These are phyloP conservation scores for Solanum hybrid DNA, from an alignment of 305 asterid genomes.

Conservation along the genomic window DNA sequence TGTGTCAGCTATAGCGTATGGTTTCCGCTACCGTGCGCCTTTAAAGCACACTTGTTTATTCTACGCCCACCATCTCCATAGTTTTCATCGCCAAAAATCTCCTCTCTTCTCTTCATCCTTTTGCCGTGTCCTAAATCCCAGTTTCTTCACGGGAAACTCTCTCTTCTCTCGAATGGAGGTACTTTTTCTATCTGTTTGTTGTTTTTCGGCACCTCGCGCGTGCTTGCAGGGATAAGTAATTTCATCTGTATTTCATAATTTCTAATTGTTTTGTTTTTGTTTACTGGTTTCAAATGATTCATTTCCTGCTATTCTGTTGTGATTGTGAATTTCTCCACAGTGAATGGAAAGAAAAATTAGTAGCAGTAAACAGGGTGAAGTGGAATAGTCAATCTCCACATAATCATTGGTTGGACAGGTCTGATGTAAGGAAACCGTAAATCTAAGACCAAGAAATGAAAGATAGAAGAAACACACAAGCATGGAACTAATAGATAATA, in stretches of 20 bases:
- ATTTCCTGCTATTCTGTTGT: not conserved
- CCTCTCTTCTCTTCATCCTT: constrained; percentile 19
- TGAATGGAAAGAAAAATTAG: not conserved
- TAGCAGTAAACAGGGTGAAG: not conserved
- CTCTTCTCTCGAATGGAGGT: constrained; percentile 86
- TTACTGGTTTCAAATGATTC: not conserved
- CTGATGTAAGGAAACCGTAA: not conserved
- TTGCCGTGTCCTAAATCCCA: constrained; percentile 17
- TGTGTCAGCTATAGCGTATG: constrained; percentile 24
- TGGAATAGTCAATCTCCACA: not conserved
- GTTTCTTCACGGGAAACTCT: constrained; percentile 41
- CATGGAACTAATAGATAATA: not conserved
- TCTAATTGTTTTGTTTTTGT: not conserved
- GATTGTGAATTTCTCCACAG: not conserved
- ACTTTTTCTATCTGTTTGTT: not conserved
- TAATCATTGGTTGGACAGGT: not conserved
- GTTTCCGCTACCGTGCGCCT: constrained; percentile 49
- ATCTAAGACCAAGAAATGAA: not conserved
- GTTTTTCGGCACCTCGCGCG: not conserved
- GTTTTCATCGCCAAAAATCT: not conserved
- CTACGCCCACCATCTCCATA: constrained; percentile 19
- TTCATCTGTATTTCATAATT: not conserved
- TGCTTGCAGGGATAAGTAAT: not conserved
- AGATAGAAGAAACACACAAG: not conserved
- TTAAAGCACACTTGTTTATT: constrained; percentile 9